These are phyloP conservation scores for Exidia glandulosa DNA, from an alignment of 768 basidiomycete genomes.

Conservation along the genomic window DNA sequence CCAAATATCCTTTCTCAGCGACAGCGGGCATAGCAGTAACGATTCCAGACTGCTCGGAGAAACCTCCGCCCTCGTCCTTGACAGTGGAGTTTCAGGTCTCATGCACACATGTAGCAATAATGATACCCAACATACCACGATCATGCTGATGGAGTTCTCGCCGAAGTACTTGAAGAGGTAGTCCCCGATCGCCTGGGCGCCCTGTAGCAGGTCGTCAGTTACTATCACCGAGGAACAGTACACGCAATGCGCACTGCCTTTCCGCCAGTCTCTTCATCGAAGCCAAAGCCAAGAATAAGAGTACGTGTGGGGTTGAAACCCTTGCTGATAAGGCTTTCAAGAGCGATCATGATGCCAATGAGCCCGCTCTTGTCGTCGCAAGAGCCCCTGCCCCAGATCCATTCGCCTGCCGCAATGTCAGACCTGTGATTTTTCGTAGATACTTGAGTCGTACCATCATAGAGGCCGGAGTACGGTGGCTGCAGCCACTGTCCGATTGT, in stretches of 20 bases:
- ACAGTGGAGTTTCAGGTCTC: no score
- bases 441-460: conserved; percentile 6
- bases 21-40: conserved; percentile 55
- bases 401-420: conserved; percentile 23
- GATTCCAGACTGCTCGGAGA: conserved; percentile 39
- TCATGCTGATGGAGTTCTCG: conserved; percentile 54
- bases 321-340: conserved; percentile 52
- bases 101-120: no score
- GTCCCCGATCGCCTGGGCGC: conserved; percentile 28
- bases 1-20: conserved; percentile 57
- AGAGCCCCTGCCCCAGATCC: conserved; percentile 68
- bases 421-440: background rate
- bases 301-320: conserved; percentile 55
- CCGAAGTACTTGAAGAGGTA: conserved; percentile 54
- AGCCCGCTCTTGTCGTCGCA: conserved; percentile 69
- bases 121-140: conserved; percentile 37
- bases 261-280: conserved; percentile 65
- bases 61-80: conserved; percentile 29
- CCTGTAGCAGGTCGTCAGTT: no score
- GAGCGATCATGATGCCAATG: conserved; percentile 51
- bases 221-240: no score
- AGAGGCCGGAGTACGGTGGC: conserved; percentile 18
- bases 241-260: conserved; percentile 21
- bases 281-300: conserved; percentile 50
- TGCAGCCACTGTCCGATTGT: conserved; percentile 29